Evolutionary conservation across 75 land plant species (phyloP), one percentile per base, ranked within the genome.

Genomic region (Pinus albicaulis): DNA sequence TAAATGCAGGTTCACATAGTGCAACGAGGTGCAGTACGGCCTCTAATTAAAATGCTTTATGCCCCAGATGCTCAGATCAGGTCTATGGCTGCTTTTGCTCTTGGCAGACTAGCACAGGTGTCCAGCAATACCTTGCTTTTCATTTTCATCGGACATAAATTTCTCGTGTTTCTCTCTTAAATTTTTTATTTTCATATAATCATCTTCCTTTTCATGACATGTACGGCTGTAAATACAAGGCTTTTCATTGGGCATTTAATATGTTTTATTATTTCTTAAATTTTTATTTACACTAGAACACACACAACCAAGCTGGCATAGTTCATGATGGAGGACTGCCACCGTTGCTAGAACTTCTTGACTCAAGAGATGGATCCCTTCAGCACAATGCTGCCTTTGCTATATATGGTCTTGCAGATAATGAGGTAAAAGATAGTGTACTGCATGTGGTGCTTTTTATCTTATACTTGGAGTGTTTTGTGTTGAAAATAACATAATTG

Each of bases 301-400:
- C 88, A 53, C 98, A 98, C 72, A 98, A 95, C 74, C 99, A 98
- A 86, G 99, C 99, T 74, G 99, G 99, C 25, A 95, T 98, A 78
- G 96, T 89, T 53, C 90, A 95, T 78, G 86, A 83, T 79, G 99
- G 96, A 53, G 99, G 99, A 61, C 73, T 98, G 56, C 71, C 80
- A 57, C 96, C 99, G 22, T 81, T 98, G 77, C 86, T 98, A 14
- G 94, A 92, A 78, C 95, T 95, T 78, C 89, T 98, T 69, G 94
- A 93, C 57, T 95, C 98, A 12, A 98, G 88, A 71, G 91, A 91
- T 89, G 96, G 94, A 22, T 87, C 92, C 53, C 77, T 95, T 60
- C 99, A 98, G 76, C 98, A 95, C 60, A 98, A 95, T 90, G 95
- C 99, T 79, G 98, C 98, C 71, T 98, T 98, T 87, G 91, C 98